Evolutionary conservation across 306 rosid genomes (phyloP).

Genomic region (Boehmeria nivea): DNA sequence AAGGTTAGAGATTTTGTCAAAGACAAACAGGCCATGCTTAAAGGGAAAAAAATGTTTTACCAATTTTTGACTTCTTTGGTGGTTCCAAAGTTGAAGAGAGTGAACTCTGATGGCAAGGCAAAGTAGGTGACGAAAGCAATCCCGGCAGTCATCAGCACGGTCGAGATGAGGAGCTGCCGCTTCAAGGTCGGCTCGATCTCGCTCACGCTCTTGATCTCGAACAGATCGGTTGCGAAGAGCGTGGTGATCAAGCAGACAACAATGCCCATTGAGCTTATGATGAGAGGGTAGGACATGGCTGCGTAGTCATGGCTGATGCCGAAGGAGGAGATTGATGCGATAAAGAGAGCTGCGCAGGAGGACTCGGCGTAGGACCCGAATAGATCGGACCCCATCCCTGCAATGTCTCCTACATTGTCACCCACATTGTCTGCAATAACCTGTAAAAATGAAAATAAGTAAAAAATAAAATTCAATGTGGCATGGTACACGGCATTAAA

Average conservation of each 20-base stretch:
- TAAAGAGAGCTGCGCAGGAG: slow-evolving; percentile 68
- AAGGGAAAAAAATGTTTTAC: slow-evolving; percentile 22
- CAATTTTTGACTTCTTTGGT: slow-evolving; percentile 54
- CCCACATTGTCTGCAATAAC: too few relatives aligned
- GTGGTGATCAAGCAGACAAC: slow-evolving; percentile 61
- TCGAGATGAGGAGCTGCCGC: slow-evolving; percentile 57
- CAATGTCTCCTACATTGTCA: slow-evolving; percentile 72
- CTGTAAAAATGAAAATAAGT: too few relatives aligned
- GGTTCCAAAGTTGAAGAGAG: slow-evolving; percentile 51
- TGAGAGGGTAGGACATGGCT: slow-evolving; percentile 74
- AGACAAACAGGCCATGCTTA: not conserved
- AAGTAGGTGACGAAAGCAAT: slow-evolving; percentile 46
- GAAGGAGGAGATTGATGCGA: slow-evolving; percentile 68
- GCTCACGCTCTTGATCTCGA: slow-evolving; percentile 41
- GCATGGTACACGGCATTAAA: too few relatives aligned
- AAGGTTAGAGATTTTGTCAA: slow-evolving; percentile 4
- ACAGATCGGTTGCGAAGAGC: slow-evolving; percentile 57
- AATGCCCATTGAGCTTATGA: slow-evolving; percentile 64
- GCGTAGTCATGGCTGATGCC: slow-evolving; percentile 48
- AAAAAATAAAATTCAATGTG: too few relatives aligned
- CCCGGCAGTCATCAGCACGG: slow-evolving; percentile 54
- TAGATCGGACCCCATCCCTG: slow-evolving; percentile 73
- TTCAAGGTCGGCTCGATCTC: slow-evolving; percentile 58
- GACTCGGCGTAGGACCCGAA: slow-evolving; percentile 73
- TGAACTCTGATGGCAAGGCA: slow-evolving; percentile 66